Evolutionary conservation across 495 filamentous ascomycete species (phyloP), one percentile per base, ranked within the genome.

Genomic region (Talaromyces nanjingensis): DNA sequence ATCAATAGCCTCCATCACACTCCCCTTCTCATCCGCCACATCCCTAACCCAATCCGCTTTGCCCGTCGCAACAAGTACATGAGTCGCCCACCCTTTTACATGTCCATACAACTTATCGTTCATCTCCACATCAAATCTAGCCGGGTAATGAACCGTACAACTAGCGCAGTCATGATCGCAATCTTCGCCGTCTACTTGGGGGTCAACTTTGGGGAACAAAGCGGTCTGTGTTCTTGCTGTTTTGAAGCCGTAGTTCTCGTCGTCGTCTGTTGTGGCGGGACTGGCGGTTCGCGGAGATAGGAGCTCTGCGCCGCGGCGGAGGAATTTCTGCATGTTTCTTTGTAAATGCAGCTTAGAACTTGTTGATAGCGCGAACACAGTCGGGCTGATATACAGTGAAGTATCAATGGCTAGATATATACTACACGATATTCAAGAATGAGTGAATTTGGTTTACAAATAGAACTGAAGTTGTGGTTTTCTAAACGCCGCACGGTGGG

Each of bases 1-100:
- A 63, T 83, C 86, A 70, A 98, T 85, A 7, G 93, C 96, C 77
- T 96, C 87, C 94, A 98, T 98, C 29, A 98, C 84, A 70, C 92
- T 96, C 1, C 92, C 96, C 74, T 86, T 84, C 77, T 98, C 94
- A 68, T 98, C 90, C 53, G 85, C 87, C 14, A 98, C 90, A 76
- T 96, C 89, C 56, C 90, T 76, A 67, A 93, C 87, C 94, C 94
- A 98, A 76, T 98, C 96, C 24, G 87, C 87, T 79, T 97, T 96
- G 47, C 92, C 92, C 2, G 94, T 98, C 11, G 93, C 94, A 18
- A 98, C 91, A 45, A 98, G 81, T 62, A 96, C 70, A 73, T 98
- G 94, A 18, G 91, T 93, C 60, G 85, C 85, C 89, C 91, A 98
- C 9, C 88, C 91, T 65, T 94, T 92, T 42, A 98, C 84, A 54